phyloP scores from a whole-genome alignment of 352 stramenopile genomes.

The Globisporangium cylindrosporum region DNA sequence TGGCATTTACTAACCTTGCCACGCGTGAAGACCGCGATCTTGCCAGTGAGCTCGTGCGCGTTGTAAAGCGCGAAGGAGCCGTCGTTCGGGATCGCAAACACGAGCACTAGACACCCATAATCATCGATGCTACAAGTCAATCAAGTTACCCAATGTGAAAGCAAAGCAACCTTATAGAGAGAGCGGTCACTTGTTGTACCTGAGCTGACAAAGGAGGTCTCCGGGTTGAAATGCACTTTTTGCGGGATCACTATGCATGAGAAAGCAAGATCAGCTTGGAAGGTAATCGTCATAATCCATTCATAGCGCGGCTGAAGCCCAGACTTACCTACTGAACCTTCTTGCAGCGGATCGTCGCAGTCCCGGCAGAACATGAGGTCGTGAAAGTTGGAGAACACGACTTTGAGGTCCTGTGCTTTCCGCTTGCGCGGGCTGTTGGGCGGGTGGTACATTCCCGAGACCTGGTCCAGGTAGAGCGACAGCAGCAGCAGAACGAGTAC shows the following conservation, averaged over 20 bases:
- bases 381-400: conserved; percentile 22
- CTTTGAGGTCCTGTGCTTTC: conserved; percentile 8
- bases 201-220: conserved; percentile 5
- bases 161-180: neutral
- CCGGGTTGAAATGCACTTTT: conserved; percentile 9
- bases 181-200: neutral
- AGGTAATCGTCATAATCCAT: neutral
- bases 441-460: neutral
- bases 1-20: conserved; percentile 6
- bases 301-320: too few relatives aligned
- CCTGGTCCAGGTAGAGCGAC: neutral
- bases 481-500: neutral
- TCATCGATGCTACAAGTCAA: too few relatives aligned
- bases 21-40: conserved; percentile 18
- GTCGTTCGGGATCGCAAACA: conserved; percentile 22
- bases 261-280: neutral
- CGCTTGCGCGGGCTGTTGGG: neutral
- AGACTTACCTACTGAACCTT: conserved; percentile 21
- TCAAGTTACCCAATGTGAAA: too few relatives aligned
- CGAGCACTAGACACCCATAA: conserved; percentile 4
- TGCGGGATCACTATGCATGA: conserved; percentile 1
- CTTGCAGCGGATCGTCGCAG: conserved; percentile 20
- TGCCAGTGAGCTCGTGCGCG: conserved; percentile 14
- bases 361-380: conserved; percentile 25
- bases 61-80: conserved; percentile 18